Evolutionary conservation across 352 stramenopile genomes (phyloP), one percentile per base, ranked within the genome.

Genomic region (Phytophthora pluvialis): DNA sequence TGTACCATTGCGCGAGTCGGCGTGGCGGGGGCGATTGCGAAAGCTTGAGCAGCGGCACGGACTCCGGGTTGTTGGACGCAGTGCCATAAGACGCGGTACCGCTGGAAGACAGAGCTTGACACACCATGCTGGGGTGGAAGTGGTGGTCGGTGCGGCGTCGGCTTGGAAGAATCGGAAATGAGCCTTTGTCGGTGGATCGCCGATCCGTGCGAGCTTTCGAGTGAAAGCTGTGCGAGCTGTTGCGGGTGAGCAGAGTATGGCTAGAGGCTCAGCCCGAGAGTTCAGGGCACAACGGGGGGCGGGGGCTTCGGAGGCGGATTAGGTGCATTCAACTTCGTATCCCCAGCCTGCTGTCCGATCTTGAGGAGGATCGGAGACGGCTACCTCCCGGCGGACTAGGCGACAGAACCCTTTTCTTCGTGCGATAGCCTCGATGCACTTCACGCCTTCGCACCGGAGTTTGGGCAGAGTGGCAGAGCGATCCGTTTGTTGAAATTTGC

Each of bases 1-100:
- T 62, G 59, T 88, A 86, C 84, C 84, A 93, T 42, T 72, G 64
- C 18, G 55, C 51, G 12, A 80, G 40, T 29, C 79, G 70, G 32
- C 63, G 52, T 25, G 69, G 70, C 59, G 81, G 74, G 13, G 64
- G 73, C 40, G 60, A 70, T 39, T 65, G 63, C 25, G 54, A 33
- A 18, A 62, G 70, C 62, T 80, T 70, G 35, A 71, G 64, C 32
- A 78, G 59, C 38, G 71, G 58, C 31, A 42, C 18, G n/a, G 31
- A 55, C 46, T 70, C 61, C n/a, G 18, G 12, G 36, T 54, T 54
- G 10, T 39, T 43, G 29, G 18, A 31, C 11, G 43, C n/a, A 18
- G 60, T 54, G 26, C 54, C 54, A 38, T 65, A 70, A 16, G 45
- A 64, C 40, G 54, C 38, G 13, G 53, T 46, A 28, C 45, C 25